Base-by-base conservation (phyloP, 1,284 basidiomycete genomes). In the Pholiota adiposa region DNA sequence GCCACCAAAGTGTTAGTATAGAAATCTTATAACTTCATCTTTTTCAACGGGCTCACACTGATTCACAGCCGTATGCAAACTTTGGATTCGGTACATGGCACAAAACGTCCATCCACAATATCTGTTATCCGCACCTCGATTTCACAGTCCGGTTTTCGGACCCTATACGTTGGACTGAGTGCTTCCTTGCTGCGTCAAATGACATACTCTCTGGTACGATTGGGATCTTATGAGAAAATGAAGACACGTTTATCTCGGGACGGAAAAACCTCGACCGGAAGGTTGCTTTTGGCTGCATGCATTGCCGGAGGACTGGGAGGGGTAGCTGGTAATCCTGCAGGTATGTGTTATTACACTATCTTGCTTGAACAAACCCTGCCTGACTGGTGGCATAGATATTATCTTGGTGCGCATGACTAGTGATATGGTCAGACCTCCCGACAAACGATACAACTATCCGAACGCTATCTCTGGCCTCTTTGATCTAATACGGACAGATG, bases 121-220 rank as follows among this genome's bases (percentile, higher is more conserved):
- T 75, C 77, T 43, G 80, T 88, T 38, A 76, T 92, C 48, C 84
- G 82, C 52, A 70, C 72, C 49, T 86, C 89, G 14, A 73, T 91
- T 40, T 71, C 79, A 6, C 77, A 87, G 60, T 81, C 82, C 60
- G 92, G 93, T 49, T 68, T 93, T 62, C 79, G 83, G 61, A 91
- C 92, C 64, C 75, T 95, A 36, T 94, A 93, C 70, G 88, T 89
- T 21, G 94, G 95, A 34, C 81, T 96, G 31, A 88, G 89, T 9
- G 94, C 94, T 16, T 94, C 94, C 2, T 75, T 96, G 44, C 78
- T 96, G 69, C 86, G 94, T 49, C 94, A 96, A 77, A 95, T 96
- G 94, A 90, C 93, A 8, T 96, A 96, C 71, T 94, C 93, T 0
- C 83, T 96, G 56, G 92, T 94, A 51, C 89, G 94, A 14, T 79